phyloP scores from a whole-genome alignment of 495 filamentous ascomycete species.

The Hypomontagnella monticulosa region DNA sequence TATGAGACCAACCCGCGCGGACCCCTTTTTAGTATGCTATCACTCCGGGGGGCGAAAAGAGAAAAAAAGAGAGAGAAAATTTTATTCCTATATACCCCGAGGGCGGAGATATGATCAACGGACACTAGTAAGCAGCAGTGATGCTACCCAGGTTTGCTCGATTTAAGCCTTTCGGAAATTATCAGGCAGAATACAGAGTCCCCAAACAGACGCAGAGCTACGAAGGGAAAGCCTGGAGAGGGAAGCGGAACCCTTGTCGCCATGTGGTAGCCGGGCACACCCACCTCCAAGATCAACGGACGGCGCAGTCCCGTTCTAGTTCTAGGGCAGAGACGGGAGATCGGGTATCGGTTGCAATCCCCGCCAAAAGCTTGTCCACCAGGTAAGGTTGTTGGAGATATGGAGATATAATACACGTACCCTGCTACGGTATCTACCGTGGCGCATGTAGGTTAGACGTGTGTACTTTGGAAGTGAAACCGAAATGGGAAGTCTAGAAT shows the following conservation, averaged over 20 bases:
- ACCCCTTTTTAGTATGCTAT: slow-evolving; percentile 19
- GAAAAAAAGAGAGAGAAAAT: slow-evolving; percentile 3
- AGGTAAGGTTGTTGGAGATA: slow-evolving; percentile 20
- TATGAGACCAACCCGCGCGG: slow-evolving; percentile 35
- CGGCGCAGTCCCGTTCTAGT: slow-evolving; percentile 41
- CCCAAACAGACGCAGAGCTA: neutral
- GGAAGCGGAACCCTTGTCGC: slow-evolving; percentile 37
- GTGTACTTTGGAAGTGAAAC: slow-evolving; percentile 12
- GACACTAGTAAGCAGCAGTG: slow-evolving; percentile 24
- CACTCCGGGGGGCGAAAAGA: slow-evolving; percentile 18
- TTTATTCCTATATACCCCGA: slow-evolving; percentile 14
- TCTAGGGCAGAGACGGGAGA: slow-evolving; percentile 33
- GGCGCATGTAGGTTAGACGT: neutral
- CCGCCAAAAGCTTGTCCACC: slow-evolving; percentile 36
- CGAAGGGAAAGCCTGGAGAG: slow-evolving; percentile 1
- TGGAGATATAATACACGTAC: slow-evolving; percentile 21
- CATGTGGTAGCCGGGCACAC: slow-evolving; percentile 39
- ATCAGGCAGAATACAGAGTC: slow-evolving; percentile 33
- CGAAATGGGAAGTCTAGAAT: slow-evolving; percentile 32
- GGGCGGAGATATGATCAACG: slow-evolving; percentile 23
- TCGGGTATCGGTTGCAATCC: slow-evolving; percentile 38
- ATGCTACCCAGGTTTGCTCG: slow-evolving; percentile 24
- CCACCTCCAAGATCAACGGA: slow-evolving; percentile 33
- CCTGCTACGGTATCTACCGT: slow-evolving; percentile 23
- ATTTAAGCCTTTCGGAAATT: slow-evolving; percentile 42